Conservation (phyloP, 129 eudicot species). For the Deinandra increscens region DNA sequence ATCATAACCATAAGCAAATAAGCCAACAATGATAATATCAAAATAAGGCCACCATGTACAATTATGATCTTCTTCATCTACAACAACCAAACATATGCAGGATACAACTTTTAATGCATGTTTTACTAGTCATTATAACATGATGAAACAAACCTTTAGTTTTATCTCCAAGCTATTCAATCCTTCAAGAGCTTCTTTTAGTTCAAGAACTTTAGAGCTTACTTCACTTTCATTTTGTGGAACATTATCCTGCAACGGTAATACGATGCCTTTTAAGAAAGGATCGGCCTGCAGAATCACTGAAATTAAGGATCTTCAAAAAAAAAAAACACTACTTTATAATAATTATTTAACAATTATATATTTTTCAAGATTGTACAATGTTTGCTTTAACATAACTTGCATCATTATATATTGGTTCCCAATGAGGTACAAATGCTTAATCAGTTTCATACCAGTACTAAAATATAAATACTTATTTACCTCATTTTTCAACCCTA, state of each 20-base stretch:
- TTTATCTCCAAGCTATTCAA: constrained; percentile 74
- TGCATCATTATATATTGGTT: no score
- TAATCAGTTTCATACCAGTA: no score
- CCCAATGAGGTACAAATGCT: no score
- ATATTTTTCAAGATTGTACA: no score
- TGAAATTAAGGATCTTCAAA: constrained; percentile 25
- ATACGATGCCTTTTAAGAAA: constrained; percentile 57
- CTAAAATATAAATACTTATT: no score
- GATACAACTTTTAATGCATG: neutral
- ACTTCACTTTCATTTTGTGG: constrained; percentile 35
- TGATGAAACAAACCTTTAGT: constrained; percentile 49
- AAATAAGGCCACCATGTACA: neutral
- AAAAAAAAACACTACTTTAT: neutral
- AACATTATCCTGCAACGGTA: constrained; percentile 57
- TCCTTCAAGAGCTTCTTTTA: constrained; percentile 54
- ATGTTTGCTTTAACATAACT: no score
- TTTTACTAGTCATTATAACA: neutral
- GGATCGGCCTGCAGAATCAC: constrained; percentile 60
- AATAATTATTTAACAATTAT: neutral
- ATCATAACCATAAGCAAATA: constrained; percentile 11
- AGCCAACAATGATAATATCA: neutral
- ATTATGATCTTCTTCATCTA: neutral
- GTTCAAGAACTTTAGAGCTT: constrained; percentile 42
- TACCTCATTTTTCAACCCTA: no score
- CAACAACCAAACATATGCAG: neutral